Conservation (phyloP, 257 asterid species). For the Paulownia fortunei region DNA sequence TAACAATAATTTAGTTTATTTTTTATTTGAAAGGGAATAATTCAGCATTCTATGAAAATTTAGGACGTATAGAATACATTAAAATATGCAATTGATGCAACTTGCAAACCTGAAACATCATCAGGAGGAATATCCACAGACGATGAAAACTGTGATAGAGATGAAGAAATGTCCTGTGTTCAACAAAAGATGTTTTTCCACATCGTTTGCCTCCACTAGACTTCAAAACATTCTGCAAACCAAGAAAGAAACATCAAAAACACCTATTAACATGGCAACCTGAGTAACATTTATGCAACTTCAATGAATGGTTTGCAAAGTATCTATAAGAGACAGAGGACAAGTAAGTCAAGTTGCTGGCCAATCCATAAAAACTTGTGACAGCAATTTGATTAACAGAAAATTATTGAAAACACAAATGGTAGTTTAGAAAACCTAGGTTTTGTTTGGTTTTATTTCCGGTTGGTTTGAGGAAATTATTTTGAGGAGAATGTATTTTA, state of each 20-base stretch:
- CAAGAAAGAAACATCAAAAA: slow-evolving; percentile 24
- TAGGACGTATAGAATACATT: not conserved
- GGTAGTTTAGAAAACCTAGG: not conserved
- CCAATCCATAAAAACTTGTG: not conserved
- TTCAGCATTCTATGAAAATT: not conserved
- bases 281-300: slow-evolving; percentile 13
- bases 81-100: not conserved
- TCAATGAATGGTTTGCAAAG: not conserved
- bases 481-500: too few relatives aligned
- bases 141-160: slow-evolving; percentile 99
- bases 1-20: not conserved
- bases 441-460: too few relatives aligned
- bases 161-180: slow-evolving; percentile 96
- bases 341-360: slow-evolving; percentile 16
- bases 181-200: slow-evolving; percentile 97
- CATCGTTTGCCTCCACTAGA: slow-evolving; percentile 73
- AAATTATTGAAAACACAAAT: not conserved
- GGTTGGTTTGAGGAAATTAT: too few relatives aligned
- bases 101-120: slow-evolving; percentile 92
- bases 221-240: slow-evolving; percentile 72
- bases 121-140: slow-evolving; percentile 91
- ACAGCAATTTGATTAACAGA: slow-evolving; percentile 8
- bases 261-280: slow-evolving; percentile 6
- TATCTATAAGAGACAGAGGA: slow-evolving; percentile 18
- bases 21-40: not conserved